These are phyloP conservation scores for Dactylellina haptotyla DNA, from an alignment of 2,329 filamentous ascomycete species.

Conservation along the genomic window DNA sequence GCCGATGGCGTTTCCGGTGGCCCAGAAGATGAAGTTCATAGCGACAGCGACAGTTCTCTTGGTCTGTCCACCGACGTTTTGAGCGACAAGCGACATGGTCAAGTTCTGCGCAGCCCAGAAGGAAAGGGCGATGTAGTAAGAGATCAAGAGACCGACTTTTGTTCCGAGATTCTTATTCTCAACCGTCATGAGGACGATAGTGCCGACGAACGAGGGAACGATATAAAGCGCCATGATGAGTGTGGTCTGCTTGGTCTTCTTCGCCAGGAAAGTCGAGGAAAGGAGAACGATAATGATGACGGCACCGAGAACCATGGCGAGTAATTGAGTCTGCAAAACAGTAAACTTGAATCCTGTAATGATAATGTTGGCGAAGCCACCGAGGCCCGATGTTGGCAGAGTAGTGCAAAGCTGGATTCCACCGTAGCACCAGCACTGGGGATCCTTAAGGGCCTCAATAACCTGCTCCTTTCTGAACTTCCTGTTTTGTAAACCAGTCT, in stretches of 20 bases:
- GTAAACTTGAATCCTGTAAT: slow-evolving; percentile 76
- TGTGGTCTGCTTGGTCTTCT: slow-evolving; percentile 75
- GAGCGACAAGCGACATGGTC: slow-evolving; percentile 73
- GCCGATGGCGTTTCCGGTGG: slow-evolving; percentile 72
- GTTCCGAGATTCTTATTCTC: slow-evolving; percentile 69
- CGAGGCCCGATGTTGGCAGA: slow-evolving; percentile 76
- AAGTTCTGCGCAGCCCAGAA: slow-evolving; percentile 79
- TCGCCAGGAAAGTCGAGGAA: slow-evolving; percentile 73
- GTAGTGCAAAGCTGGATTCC: slow-evolving; percentile 76
- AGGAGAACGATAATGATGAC: slow-evolving; percentile 78
- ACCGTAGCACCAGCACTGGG: slow-evolving; percentile 73
- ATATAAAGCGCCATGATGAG: slow-evolving; percentile 73
- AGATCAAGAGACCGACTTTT: slow-evolving; percentile 74
- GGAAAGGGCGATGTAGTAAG: slow-evolving; percentile 79
- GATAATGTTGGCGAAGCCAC: slow-evolving; percentile 78
- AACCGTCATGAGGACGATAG: slow-evolving; percentile 76
- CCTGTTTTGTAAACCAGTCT: slow-evolving; percentile 60
- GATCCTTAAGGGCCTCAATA: slow-evolving; percentile 71
- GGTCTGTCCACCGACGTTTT: slow-evolving; percentile 77
- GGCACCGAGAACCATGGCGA: slow-evolving; percentile 78
- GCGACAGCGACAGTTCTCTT: slow-evolving; percentile 77
- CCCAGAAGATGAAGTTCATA: slow-evolving; percentile 76
- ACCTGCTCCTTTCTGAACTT: slow-evolving; percentile 67
- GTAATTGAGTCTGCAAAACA: slow-evolving; percentile 74
- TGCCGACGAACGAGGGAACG: slow-evolving; percentile 75